Percentiles rank a stretch among this genome's conserved stretches.
phyloP scores from a whole-genome alignment of 176 grass and related monocot genomes.

The Carex parvula region DNA sequence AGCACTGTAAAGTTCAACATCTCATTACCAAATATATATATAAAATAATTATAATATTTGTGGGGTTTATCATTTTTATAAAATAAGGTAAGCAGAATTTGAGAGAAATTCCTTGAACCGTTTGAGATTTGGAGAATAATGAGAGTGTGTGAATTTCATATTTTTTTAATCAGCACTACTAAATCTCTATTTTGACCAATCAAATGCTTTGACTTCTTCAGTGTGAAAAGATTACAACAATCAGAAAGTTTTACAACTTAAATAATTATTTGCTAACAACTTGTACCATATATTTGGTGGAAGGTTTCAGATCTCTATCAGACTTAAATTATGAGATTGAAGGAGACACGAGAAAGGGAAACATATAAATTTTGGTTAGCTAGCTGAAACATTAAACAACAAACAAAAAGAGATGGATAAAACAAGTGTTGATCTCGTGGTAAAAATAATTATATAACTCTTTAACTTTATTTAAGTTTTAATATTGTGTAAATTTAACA shows the following conservation, averaged over 20 bases:
- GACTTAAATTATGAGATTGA: background rate
- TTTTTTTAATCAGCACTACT: background rate
- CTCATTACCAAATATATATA: too few relatives aligned
- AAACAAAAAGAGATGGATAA: too few relatives aligned
- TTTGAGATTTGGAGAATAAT: background rate
- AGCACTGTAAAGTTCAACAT: too few relatives aligned
- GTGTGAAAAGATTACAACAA: background rate
- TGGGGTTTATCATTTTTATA: too few relatives aligned
- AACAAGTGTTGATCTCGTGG: too few relatives aligned
- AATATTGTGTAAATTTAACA: background rate
- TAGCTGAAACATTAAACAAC: too few relatives aligned
- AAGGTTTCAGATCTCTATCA: background rate
- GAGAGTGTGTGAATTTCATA: background rate
- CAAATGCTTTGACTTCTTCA: background rate
- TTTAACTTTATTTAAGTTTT: background rate
- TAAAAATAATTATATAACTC: too few relatives aligned
- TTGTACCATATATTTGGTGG: background rate
- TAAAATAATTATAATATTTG: too few relatives aligned
- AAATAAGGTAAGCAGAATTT: too few relatives aligned
- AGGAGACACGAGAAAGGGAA: too few relatives aligned
- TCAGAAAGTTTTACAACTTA: background rate
- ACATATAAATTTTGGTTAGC: too few relatives aligned
- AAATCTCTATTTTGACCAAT: background rate
- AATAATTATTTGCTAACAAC: conserved; percentile 1
- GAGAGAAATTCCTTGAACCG: background rate